Evolutionary conservation across 805 yeast genomes (phyloP), one percentile per base, ranked within the genome.

Genomic region (Clavispora carvajalis): DNA sequence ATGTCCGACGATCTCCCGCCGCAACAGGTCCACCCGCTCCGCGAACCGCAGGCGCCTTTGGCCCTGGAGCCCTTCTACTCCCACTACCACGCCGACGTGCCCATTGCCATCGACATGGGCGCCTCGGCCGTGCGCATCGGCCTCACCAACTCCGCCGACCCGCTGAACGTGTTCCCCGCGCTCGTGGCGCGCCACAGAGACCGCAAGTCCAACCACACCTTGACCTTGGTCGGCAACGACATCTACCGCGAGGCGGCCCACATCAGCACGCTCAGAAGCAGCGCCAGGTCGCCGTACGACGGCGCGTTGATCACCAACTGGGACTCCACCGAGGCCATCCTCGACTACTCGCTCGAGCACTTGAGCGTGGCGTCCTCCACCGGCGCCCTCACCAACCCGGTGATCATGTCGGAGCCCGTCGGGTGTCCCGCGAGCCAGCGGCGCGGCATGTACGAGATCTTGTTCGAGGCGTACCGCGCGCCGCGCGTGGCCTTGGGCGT

Each of bases 81-180:
- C 12, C 66, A 69, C 36, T 83, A 83, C 63, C 54, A 62, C 29
- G 36, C 64, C 1, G 77, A 77, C 2, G 70, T 73, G 2, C 97
- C 99, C 2, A 85, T 93, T 39, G 96, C 91, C 11, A 69, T 93
- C 8, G 99, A 93, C 63, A 69, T 93, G 40, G 99, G 98, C 1
- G 65, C 87, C 7, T 70, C 77, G 34, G 58, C 66, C 19, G 63
- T 79, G 33, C 72, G 84, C 51, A 71, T 79, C 1, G 95, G 95
- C 0, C 63, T 79, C 40, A 70, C 80, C 12, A 72, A 68, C 35
- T 39, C 60, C 1, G 12, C 46, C 2, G 42, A 58, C 40, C 83
- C 90, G n/a, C 60, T 77, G n/a, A 72, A 81, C 48, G 71, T 71
- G 18, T 87, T 85, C 50, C 84, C 95, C 2, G 73, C 84, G 0